phyloP scores from a whole-genome alignment of 768 basidiomycete genomes.

The Boletus sp. region DNA sequence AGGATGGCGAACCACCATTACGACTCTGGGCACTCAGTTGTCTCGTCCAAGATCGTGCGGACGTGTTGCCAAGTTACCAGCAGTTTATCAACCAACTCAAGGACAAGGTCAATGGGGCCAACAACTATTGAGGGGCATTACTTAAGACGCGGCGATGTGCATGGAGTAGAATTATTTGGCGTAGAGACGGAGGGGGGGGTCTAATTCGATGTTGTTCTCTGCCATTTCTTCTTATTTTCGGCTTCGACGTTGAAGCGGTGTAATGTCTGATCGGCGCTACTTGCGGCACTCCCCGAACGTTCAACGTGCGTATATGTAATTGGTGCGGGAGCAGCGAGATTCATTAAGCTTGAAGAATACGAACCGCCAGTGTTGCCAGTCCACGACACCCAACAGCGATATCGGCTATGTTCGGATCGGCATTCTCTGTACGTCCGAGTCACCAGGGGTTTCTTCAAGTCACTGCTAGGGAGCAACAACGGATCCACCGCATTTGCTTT shows the following conservation, averaged over 20 bases:
- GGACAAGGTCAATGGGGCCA: conserved; percentile 60
- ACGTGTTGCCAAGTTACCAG: conserved; percentile 92
- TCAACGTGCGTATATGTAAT: too few relatives aligned
- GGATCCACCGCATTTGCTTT: not conserved
- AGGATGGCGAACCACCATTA: conserved; percentile 94
- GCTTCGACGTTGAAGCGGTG: not conserved
- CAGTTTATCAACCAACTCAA: conserved; percentile 89
- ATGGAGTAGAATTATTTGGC: not conserved
- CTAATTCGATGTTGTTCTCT: not conserved
- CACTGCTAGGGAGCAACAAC: not conserved
- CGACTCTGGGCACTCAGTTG: conserved; percentile 93
- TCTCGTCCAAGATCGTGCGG: conserved; percentile 93
- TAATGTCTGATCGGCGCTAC: not conserved
- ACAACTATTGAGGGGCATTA: conserved; percentile 26
- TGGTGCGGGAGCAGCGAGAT: too few relatives aligned
- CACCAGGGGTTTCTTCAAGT: too few relatives aligned
- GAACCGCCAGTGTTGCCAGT: too few relatives aligned
- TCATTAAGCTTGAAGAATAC: too few relatives aligned
- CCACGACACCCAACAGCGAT: too few relatives aligned
- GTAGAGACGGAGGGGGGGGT: not conserved
- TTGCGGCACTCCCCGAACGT: not conserved
- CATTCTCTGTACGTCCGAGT: too few relatives aligned
- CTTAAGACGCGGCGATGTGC: not conserved
- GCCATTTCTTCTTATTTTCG: not conserved
- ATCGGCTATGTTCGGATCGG: too few relatives aligned